Percentiles rank a stretch among this genome's conserved stretches.
Conservation (phyloP, 495 filamentous ascomycete genomes). For the Lasiosphaeriaceae sp. region DNA sequence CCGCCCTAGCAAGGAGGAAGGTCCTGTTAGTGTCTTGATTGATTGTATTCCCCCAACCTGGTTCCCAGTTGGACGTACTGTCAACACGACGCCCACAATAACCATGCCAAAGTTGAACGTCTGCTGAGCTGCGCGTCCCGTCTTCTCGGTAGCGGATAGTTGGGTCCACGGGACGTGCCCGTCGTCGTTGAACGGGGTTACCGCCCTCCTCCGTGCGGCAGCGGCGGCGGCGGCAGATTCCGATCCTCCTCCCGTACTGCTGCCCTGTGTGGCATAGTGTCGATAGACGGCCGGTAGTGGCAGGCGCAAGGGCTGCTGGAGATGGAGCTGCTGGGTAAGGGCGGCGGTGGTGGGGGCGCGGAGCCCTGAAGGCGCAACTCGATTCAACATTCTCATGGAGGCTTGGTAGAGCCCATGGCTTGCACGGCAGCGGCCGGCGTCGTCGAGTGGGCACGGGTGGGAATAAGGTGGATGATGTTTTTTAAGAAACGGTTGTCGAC, state of each 20-base stretch:
- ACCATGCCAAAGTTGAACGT: slow-evolving; percentile 81
- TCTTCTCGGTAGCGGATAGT: slow-evolving; percentile 72
- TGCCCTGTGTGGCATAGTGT: slow-evolving; percentile 28
- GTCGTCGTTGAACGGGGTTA: slow-evolving; percentile 80
- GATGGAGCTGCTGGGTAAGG: not conserved
- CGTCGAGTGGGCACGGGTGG: not conserved
- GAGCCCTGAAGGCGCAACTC: slow-evolving; percentile 14
- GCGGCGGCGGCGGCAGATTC: slow-evolving; percentile 10
- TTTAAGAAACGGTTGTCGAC: too few species aligned
- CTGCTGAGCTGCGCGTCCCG: slow-evolving; percentile 82
- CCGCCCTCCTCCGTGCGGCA: slow-evolving; percentile 52
- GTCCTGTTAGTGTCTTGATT: slow-evolving; percentile 8
- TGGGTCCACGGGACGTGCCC: slow-evolving; percentile 76
- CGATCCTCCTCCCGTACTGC: slow-evolving; percentile 7
- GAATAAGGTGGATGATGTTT: not conserved
- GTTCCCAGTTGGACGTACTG: slow-evolving; percentile 49
- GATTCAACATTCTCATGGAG: slow-evolving; percentile 22
- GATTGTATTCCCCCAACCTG: not conserved
- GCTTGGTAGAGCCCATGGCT: slow-evolving; percentile 23
- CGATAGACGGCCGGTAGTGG: not conserved
- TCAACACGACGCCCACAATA: slow-evolving; percentile 67
- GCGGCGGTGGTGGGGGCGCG: slow-evolving; percentile 6
- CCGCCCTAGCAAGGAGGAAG: slow-evolving; percentile 51
- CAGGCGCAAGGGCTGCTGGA: not conserved
- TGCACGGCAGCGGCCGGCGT: slow-evolving; percentile 14